Percentiles rank a stretch among this genome's conserved stretches.
Evolutionary conservation across 1,139 yeast genomes (phyloP).

Genomic region (Debaryomyces robertsiae): DNA sequence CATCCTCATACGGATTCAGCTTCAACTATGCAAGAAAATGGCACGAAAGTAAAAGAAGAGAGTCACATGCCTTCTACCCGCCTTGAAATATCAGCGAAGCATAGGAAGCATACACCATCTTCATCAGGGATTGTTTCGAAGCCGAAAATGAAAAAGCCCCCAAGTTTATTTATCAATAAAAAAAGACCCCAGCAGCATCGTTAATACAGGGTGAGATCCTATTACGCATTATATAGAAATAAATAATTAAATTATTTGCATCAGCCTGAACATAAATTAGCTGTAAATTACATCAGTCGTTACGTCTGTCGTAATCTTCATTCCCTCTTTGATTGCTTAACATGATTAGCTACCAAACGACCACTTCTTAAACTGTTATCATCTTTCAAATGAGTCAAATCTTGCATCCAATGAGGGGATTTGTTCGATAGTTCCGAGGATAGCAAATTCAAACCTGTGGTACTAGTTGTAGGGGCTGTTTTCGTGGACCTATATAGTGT

Average conservation of each 20-base stretch:
- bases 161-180: conserved; percentile 21
- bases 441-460: conserved; percentile 8
- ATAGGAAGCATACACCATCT: conserved; percentile 15
- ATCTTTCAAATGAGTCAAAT: too few species aligned
- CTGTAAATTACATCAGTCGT: too few species aligned
- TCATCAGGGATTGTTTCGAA: conserved; percentile 20
- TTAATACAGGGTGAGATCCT: neutral
- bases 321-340: conserved; percentile 12
- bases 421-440: conserved; percentile 8
- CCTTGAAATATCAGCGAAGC: neutral
- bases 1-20: too few species aligned
- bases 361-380: conserved; percentile 1
- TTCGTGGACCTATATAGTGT: conserved; percentile 3
- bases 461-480: conserved; percentile 8
- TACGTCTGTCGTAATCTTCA: neutral
- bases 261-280: too few species aligned
- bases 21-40: too few species aligned
- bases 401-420: neutral
- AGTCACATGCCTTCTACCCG: too few species aligned
- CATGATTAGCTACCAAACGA: conserved; percentile 8
- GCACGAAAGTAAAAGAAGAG: too few species aligned
- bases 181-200: conserved; percentile 9
- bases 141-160: conserved; percentile 17
- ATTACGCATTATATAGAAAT: too few species aligned
- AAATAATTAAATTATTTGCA: too few species aligned